Conservation (phyloP, 805 yeast genomes). For the Isabelozyma rhagii region DNA sequence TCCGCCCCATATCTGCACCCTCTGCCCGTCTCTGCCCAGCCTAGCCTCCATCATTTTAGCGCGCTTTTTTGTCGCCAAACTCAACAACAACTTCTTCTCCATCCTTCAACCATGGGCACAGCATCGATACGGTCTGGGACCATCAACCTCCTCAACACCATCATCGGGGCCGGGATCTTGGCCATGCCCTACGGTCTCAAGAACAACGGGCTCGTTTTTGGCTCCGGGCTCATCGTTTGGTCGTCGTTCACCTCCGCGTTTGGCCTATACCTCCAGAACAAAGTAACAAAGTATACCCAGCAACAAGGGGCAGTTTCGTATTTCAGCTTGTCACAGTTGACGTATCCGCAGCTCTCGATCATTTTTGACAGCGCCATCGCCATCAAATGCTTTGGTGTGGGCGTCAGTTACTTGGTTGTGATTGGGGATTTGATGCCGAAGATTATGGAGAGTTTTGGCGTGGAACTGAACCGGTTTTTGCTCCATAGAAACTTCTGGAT, state of each 20-base stretch:
- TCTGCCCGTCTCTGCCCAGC: neutral
- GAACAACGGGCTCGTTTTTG: conserved; percentile 45
- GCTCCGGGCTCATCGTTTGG: conserved; percentile 36
- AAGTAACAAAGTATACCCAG: conserved; percentile 46
- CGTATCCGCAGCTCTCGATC: conserved; percentile 67
- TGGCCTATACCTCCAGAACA: conserved; percentile 63
- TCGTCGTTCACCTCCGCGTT: conserved; percentile 49
- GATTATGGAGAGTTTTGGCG: conserved; percentile 38
- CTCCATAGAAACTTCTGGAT: conserved; percentile 52
- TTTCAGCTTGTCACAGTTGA: conserved; percentile 48
- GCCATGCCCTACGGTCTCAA: conserved; percentile 70
- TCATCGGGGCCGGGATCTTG: conserved; percentile 64
- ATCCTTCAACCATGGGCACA: conserved; percentile 1
- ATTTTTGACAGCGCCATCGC: conserved; percentile 75
- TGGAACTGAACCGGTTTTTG: conserved; percentile 16
- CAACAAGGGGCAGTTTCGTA: conserved; percentile 41
- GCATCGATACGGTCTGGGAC: conserved; percentile 48
- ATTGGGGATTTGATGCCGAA: conserved; percentile 77
- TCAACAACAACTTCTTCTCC: neutral
- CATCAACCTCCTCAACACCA: conserved; percentile 53
- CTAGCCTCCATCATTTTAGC: neutral
- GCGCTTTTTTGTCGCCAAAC: neutral
- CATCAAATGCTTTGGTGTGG: conserved; percentile 78
- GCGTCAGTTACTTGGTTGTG: conserved; percentile 65
- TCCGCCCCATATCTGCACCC: too few relatives aligned